These are phyloP conservation scores for Alternaria solani DNA, from an alignment of 2,329 filamentous ascomycete genomes.

Conservation along the genomic window DNA sequence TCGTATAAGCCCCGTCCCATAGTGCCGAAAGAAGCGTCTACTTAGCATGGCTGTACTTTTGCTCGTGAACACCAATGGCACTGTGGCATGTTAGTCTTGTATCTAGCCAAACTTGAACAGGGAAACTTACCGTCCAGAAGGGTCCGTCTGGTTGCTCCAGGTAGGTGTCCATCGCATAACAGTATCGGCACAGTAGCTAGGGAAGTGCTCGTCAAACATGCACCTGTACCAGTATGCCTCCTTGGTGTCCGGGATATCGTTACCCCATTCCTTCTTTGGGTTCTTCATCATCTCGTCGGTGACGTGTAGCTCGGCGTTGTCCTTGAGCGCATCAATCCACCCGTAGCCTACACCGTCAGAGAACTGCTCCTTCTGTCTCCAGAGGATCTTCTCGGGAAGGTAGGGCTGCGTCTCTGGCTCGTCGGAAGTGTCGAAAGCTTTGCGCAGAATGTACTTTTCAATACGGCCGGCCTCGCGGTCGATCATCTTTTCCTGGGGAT, in stretches of 20 bases:
- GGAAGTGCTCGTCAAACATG: slow-evolving; percentile 99
- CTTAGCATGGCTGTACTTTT: slow-evolving; percentile 42
- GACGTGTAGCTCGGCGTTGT: slow-evolving; percentile 86
- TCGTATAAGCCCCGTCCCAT: not conserved
- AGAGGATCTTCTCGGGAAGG: slow-evolving; percentile 94
- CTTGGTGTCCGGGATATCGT: slow-evolving; percentile 93
- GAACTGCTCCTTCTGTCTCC: slow-evolving; percentile 99
- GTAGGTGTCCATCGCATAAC: slow-evolving; percentile 97
- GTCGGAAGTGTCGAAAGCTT: slow-evolving; percentile 93
- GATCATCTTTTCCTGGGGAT: slow-evolving; percentile 96
- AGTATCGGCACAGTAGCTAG: slow-evolving; percentile 85
- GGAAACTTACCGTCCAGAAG: slow-evolving; percentile 78
- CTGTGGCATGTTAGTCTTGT: slow-evolving; percentile 28
- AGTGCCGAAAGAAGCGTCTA: slow-evolving; percentile 10
- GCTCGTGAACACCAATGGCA: slow-evolving; percentile 46
- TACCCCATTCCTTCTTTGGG: slow-evolving; percentile 95
- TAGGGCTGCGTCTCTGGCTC: slow-evolving; percentile 83
- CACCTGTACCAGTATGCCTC: slow-evolving; percentile 97
- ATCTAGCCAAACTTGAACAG: not conserved
- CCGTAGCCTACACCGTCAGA: slow-evolving; percentile 98
- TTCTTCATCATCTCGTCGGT: slow-evolving; percentile 99
- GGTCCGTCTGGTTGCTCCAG: slow-evolving; percentile 96
- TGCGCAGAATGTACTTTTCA: slow-evolving; percentile 97
- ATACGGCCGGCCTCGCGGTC: slow-evolving; percentile 74
- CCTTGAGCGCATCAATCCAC: slow-evolving; percentile 98